Base-by-base conservation (phyloP, 2,329 filamentous ascomycete genomes). In the Beauveria scarabaeidicola region DNA sequence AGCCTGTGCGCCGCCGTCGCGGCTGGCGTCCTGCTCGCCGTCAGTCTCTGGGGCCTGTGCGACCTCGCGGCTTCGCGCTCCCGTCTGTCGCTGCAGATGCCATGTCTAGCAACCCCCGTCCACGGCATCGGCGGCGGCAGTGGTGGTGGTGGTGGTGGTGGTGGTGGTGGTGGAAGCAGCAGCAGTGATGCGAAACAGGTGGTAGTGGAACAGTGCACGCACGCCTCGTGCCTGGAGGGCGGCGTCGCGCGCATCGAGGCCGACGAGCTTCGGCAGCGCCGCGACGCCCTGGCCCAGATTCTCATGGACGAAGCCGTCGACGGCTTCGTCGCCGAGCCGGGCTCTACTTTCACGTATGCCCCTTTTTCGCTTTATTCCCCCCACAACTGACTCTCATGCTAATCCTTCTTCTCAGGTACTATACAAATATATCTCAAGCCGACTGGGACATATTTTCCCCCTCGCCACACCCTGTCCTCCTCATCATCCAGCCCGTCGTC, bases 381-480 rank as follows among this genome's bases (percentile, higher is more conserved):
- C 0, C 10, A 23, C 43, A 21, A n/a, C 19, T 2, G 5, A 3
- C 11, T 7, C 21, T 15, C 5, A 6, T 23, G 3, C 50, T 52
- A 25, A 27, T 21, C 3, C 10, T 1, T 7, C 9, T 2, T 36
- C 47, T 40, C 17, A 71, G 73, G 41, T 79, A 86, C 68, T 87
- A 85, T 65, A 83, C 76, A 51, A 86, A 87, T 65, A 75, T 83
- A 46, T 84, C 81, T 1, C 83, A 86, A 65, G 68, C 67, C 0
- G 79, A 86, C 61, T 86, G 83, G 84, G 83, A 87, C 63, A 78
- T 80, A 0, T 86, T 82, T 82, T 83, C 86, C 73, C 82, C 83
- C 0, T 83, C 86, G 65, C 83, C 86, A 66, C 76, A 82, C 1
- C 84, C 84, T 0, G 85, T 87, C 61, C 68, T 87, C 23, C 85